Evolutionary conservation across 768 basidiomycete species (phyloP), one percentile per base, ranked within the genome.

Genomic region (Russula earlei): DNA sequence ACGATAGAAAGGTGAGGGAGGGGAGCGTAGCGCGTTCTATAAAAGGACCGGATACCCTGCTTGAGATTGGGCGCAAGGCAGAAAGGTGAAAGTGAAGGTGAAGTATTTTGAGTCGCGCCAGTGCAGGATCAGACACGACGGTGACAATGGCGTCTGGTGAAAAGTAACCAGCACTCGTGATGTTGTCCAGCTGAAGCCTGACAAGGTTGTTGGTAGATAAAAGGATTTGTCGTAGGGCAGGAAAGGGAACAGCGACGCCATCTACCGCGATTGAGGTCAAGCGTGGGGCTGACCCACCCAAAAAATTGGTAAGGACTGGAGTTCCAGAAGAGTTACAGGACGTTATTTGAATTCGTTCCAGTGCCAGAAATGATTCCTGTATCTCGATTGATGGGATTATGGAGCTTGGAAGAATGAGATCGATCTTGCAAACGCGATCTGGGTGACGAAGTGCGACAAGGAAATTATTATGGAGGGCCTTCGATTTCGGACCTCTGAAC

Each of bases 271-370:
- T n/a, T n/a, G n/a, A n/a, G n/a, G n/a, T n/a, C 42, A 55, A 29
- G 29, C 47, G 48, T 5, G 54, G 54, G 4, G 54, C 9, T 7
- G 19, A 43, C 12, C 54, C 41, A 11, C 33, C 33, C 40, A 55
- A 33, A 29, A 49, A 55, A n/a, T 17, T 44, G 25, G 25, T 24
- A 20, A 55, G 17, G 47, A 66, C 8, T 74, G 68, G 51, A 77
- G 77, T 1, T 56, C 55, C n/a, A 66, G 63, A 9, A 75, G 65
- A 0, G 74, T 52, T 5, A 62, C 37, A 31, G 59, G 22, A 77
- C 67, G 46, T 71, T 56, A 11, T 58, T 2, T 37, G 44, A 27
- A 58, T 45, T 0, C 59, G 56, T 12, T 47, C 49, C 11, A 43
- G 54, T 43, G 7, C 4, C 63, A 15, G 57, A 53, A 46, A 58